These are phyloP conservation scores for Bipolaris cookei DNA, from an alignment of 2,329 filamentous ascomycete species.

Conservation along the genomic window DNA sequence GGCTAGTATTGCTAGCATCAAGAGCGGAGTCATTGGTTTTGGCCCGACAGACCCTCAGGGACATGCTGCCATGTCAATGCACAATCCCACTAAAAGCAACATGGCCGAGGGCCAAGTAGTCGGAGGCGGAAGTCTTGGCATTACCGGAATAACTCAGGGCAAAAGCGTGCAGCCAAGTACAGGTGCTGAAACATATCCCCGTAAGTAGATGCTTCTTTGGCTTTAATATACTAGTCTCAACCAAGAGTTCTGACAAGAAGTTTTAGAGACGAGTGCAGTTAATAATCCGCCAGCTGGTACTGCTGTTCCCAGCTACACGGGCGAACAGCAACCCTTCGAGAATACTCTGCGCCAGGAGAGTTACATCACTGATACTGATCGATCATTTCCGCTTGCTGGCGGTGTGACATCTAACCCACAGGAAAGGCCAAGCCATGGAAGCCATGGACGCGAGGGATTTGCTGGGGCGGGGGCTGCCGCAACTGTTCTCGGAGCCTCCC, in stretches of 20 bases:
- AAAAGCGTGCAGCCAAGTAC: constrained; percentile 11
- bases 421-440: constrained; percentile 18
- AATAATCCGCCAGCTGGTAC: constrained; percentile 6
- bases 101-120: constrained; percentile 24
- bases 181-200: constrained; percentile 14
- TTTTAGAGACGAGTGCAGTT: constrained; percentile 12
- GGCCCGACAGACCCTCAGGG: constrained; percentile 25
- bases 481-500: constrained; percentile 33
- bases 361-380: constrained; percentile 32
- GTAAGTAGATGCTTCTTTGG: constrained; percentile 27
- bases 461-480: constrained; percentile 39
- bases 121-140: constrained; percentile 24
- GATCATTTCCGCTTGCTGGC: constrained; percentile 48
- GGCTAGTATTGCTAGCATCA: constrained; percentile 48
- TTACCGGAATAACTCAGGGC: constrained; percentile 14
- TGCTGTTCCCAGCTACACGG: background rate
- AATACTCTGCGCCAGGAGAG: constrained; percentile 21
- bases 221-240: constrained; percentile 1
- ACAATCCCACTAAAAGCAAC: constrained; percentile 19
- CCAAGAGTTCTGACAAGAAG: constrained; percentile 14
- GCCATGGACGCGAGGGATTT: constrained; percentile 33
- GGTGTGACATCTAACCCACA: constrained; percentile 31
- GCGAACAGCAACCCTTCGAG: constrained; percentile 15
- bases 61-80: constrained; percentile 35
- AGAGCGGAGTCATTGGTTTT: constrained; percentile 50